Evolutionary conservation across 352 stramenopile species (phyloP), one percentile per base, ranked within the genome.

Genomic region (Globisporangium perplexum): DNA sequence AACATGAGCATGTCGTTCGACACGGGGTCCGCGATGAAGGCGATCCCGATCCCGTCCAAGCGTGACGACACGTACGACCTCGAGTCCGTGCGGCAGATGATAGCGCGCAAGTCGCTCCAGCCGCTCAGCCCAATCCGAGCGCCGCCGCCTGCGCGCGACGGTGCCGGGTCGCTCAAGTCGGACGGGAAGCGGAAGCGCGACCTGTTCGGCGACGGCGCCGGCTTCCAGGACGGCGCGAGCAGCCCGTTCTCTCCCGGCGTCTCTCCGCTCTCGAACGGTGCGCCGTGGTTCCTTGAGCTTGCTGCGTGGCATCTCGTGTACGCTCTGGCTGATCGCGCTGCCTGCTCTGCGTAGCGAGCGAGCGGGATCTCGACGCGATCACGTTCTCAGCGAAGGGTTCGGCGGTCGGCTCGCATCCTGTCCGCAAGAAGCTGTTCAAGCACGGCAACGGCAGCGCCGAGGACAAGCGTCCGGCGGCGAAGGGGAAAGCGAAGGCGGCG

Each of bases 191-290:
- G 55, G 47, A 66, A 60, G 42, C 56, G 62, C 53, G 66, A 80
- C 26, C 43, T 44, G 49, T 79, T 72, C 4, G 77, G 70, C n/a
- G 55, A 55, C 17, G 47, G 44, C 24, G 31, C 20, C 6, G 72
- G 72, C n/a, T 86, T 78, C 55, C 41, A 26, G 41, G 62, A 64
- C 36, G 66, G 63, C n/a, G 57, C 61, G 24, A 47, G 44, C 10
- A 88, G 76, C 15, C 81, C 81, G 17, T 88, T 91, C 54, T 72
- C 74, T 0, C 68, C 84, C 46, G 68, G 85, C n/a, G 46, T 89
- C n/a, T 88, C 77, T 0, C 81, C 81, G 4, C 31, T 91, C 1
- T 89, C 78, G 0, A 86, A 89, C 49, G 66, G 74, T 86, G 60
- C 35, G 67, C 57, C 24, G 60, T n/a, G 30, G 11, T 20, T 18